Percentiles rank a stretch among this genome's conserved stretches.
These are phyloP conservation scores for Alternaria tenuissima DNA, from an alignment of 2,329 filamentous ascomycete species.

Conservation along the genomic window DNA sequence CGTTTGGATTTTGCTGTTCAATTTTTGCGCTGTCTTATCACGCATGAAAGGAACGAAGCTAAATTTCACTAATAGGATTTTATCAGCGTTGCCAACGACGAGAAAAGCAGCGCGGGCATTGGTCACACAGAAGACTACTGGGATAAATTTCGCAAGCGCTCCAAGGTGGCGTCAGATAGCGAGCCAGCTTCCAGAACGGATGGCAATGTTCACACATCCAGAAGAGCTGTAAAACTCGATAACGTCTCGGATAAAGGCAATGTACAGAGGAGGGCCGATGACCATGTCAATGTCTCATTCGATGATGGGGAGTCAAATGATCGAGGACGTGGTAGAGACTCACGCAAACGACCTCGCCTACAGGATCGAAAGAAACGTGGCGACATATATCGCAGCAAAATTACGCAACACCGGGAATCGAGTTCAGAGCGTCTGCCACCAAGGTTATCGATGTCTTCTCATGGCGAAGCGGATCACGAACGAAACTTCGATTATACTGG, in stretches of 20 bases:
- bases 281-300: not conserved
- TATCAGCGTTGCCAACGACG: not conserved
- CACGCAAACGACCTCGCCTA: not conserved
- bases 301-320: not conserved
- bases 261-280: not conserved
- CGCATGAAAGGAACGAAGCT: not conserved
- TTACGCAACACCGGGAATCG: not conserved
- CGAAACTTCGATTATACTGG: not conserved
- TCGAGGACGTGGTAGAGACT: not conserved
- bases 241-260: not conserved
- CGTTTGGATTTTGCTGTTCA: constrained; percentile 13
- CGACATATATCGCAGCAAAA: not conserved
- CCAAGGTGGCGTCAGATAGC: not conserved
- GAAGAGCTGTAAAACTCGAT: not conserved
- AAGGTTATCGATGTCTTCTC: not conserved
- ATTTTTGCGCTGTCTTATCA: not conserved
- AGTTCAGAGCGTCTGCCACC: not conserved
- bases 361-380: not conserved
- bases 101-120: not conserved
- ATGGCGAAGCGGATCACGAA: not conserved
- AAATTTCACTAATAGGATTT: constrained; percentile 6
- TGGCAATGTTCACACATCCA: not conserved
- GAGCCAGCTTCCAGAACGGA: not conserved
- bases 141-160: not conserved
- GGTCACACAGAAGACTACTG: not conserved